Base-by-base conservation (phyloP, 371 early-diverging fungal species). In the Rhizomucor pusillus region DNA sequence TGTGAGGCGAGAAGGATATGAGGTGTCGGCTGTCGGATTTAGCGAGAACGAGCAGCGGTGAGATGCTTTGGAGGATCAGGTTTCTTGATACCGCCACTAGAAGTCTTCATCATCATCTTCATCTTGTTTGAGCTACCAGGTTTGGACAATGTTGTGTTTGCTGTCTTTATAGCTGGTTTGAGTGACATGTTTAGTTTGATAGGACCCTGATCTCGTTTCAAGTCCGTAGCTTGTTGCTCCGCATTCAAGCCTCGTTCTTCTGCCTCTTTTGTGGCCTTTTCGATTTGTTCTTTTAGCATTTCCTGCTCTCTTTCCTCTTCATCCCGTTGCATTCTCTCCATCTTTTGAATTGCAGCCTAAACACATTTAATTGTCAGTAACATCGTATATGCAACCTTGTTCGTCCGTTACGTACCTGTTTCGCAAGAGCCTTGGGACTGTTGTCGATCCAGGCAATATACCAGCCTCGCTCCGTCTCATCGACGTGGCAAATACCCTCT, bases 391-490 rank as follows among this genome's bases (percentile, higher is more conserved):
- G 7, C 22, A 23, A 5, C 14, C 16, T 13, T n/a, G 16, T 18
- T 33, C 24, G 34, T 20, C 0, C 19, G 2, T 29, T 39, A 4
- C 43, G 60, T 65, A 75, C 86, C 67, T 81, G 86, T 60, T 85
- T 73, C 0, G 90, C 90, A 43, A 93, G 56, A 1, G 93, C 85
- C 62, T 91, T 90, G 12, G 95, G 94, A 20, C 90, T 86, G 52
- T 87, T 88, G 55, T 98, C 98, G 20, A 98, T 85, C 95, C 94
- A 97, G 46, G 82, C 71, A 24, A 97, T 85, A 64, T 88, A 88
- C 83, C 90, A 92, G 0, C 97, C 97, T 63, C 90, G 86, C 59
- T 88, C 89, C 0, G 93, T 87, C 63, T 96, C 95, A 48, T 97
- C 96, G 3, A 96, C 93, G 39, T 82, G 71, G 50, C 88, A 84